phyloP scores from a whole-genome alignment of 2,329 filamentous ascomycete species.

The Zymoseptoria pseudotritici region DNA sequence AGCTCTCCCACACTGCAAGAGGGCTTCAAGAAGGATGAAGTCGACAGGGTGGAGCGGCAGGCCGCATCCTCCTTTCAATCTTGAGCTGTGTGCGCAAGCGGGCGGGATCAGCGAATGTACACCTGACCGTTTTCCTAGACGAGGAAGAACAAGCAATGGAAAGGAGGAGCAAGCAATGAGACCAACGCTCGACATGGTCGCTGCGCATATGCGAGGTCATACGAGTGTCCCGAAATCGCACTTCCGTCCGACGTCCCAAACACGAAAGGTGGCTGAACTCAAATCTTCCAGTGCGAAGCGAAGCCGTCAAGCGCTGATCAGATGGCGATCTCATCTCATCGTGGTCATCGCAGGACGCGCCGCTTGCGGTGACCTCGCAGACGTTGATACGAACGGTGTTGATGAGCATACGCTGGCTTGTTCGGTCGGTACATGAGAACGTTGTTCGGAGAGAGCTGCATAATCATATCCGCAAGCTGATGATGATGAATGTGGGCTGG shows the following conservation, averaged over 20 bases:
- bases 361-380: no score
- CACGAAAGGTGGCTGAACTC: not conserved
- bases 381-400: not conserved
- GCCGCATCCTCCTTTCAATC: not conserved
- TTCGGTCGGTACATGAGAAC: not conserved
- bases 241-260: not conserved
- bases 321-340: not conserved
- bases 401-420: not conserved
- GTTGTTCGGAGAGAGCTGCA: not conserved
- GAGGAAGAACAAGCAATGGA: no score
- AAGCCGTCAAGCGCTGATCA: not conserved
- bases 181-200: not conserved
- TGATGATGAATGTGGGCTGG: no score
- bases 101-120: no score
- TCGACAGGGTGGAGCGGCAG: not conserved
- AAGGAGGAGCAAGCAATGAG: not conserved
- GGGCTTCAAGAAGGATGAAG: not conserved
- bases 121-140: no score
- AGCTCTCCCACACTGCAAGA: not conserved
- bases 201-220: not conserved
- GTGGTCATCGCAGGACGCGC: no score
- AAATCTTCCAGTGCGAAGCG: not conserved
- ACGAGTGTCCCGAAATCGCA: not conserved
- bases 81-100: no score
- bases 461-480: no score